Evolutionary conservation across 2,329 filamentous ascomycete species (phyloP), one percentile per base, ranked within the genome.

Genomic region (Trichoderma cornu-damae): DNA sequence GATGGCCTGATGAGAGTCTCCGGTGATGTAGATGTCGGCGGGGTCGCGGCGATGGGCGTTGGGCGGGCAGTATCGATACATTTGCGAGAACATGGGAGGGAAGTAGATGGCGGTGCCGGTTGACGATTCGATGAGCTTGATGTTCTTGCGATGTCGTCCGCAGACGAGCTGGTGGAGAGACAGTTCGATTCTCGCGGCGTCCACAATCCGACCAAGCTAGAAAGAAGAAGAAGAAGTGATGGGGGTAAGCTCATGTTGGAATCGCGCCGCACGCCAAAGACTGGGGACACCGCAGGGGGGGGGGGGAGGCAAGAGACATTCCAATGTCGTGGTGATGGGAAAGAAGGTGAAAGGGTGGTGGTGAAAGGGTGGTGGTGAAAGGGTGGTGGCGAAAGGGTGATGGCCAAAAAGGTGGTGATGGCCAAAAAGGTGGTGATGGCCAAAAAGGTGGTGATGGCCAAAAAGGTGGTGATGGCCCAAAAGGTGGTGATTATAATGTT

Each of bases 51-150:
- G 85, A 57, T 84, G 84, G 18, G 91, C 91, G 63, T 89, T 90
- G 6, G 85, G 84, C 1, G 93, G 92, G 53, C 86, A 89, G 71
- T 96, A 99, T 59, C 90, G 88, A 69, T 94, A 96, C 62, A 96
- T 86, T 59, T 88, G 86, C 12, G 93, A 92, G 70, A 97, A 97
- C 1, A 93, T 88, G 6, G 92, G 91, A 26, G 94, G 94, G 69
- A 99, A 97, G 75, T 99, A 99, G 66, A 99, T 97, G 62, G 94
- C 93, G 7, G 94, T 97, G 66, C 92, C 90, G 12, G 94, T 97
- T 26, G 88, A 85, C 12, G 94, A 96, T 73, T 99, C 94, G 68
- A 99, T 96, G 66, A 94, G 78, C 77, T 97, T 97, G 77, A 99
- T 96, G 71, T 96, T 96, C 78, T 96, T 96, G 65, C 94, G 84